Base-by-base conservation (phyloP, 208 protist genomes). In the Crithidia sp. region DNA sequence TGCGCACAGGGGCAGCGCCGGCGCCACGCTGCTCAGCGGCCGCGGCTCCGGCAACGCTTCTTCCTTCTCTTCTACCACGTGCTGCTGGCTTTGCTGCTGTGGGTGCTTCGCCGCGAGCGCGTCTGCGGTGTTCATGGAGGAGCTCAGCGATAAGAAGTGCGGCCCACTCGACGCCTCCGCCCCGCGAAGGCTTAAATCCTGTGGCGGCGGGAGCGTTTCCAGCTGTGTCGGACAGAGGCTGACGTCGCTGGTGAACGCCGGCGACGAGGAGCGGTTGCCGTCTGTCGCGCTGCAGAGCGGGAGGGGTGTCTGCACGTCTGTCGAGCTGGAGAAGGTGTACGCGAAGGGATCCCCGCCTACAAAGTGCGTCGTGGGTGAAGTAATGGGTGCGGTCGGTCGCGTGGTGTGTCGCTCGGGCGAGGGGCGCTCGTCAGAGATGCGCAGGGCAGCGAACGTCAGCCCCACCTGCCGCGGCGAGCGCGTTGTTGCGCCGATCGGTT, bases 131-230 rank as follows among this genome's bases (percentile, higher is more conserved):
- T 39, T 61, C 57, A 14, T 19, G 37, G 12, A 19, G 10, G 39
- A 45, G 57, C 57, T 61, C 17, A 61, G 39, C 37, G 57, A 61
- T 2, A 41, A 39, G n/a, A 45, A 37, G 39, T 17, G 4, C 6
- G 16, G 7, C 37, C 28, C 8, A 5, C 45, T 43, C 4, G 47
- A 19, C 28, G 6, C 14, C 19, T 17, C 19, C 28, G 61, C 45
- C 28, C 5, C 61, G 17, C 47, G 45, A 10, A 66, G 61, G 16
- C 61, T 55, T 28, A 66, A 17, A 13, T 55, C 61, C 3, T 19
- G 61, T 7, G 61, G 61, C 28, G 61, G 61, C 28, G 61, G 61
- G n/a, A 66, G 61, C 45, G 61, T 66, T 13, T 53, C 61, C 7
- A 43, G 14, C 61, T 66, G 61, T 6, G 61, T 0, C 13, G 61